Base-by-base conservation (phyloP, 192 early-diverging fungal genomes). In the Coemansia sp. region DNA sequence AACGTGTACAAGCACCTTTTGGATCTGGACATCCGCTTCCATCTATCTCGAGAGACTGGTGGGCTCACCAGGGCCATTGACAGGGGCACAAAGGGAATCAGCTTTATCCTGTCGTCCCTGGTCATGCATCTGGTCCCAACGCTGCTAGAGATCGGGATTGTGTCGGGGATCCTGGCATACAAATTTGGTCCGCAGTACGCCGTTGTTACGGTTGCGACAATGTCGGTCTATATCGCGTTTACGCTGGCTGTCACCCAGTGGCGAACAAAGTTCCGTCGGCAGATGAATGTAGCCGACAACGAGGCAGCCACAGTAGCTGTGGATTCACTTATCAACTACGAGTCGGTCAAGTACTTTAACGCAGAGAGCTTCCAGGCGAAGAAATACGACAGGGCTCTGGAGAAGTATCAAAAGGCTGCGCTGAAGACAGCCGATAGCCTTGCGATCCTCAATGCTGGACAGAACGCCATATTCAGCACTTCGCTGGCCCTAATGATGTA, bases 61-160 rank as follows among this genome's bases (percentile, higher is more conserved):
- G 98, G 95, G 4, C 85, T 99, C 45, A 95, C 93, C 43, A 88
- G 98, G 7, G 96, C 98, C 32, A 96, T 99, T 66, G 98, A 99
- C 81, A 87, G 98, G 22, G 94, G 94, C 66, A 95, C 89, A 61
- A 91, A 91, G 88, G 92, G 96, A n/a, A 98, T 99, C 72, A 96
- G 94, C 69, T 96, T 97, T 77, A 87, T 99, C 45, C 89, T 99
- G 28, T 92, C 91, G 20, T 94, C 95, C 20, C 87, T 98, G 79
- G 94, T 99, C 8, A 95, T 99, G 76, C 95, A 99, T 74, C 85
- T 99, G 17, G 84, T 95, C 36, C 98, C 98, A 2, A 99, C 98
- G 39, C 85, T 91, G 4, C 84, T 99, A 6, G 98, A 99, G 75
- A 98, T 99, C 36, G 87, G 91, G 4, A 90, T 99, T 69, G 98